A percentile compares a stretch with the other conserved stretches of the same genome.
These are phyloP conservation scores for Xylona heveae DNA, from an alignment of 495 filamentous ascomycete species.

Conservation along the genomic window DNA sequence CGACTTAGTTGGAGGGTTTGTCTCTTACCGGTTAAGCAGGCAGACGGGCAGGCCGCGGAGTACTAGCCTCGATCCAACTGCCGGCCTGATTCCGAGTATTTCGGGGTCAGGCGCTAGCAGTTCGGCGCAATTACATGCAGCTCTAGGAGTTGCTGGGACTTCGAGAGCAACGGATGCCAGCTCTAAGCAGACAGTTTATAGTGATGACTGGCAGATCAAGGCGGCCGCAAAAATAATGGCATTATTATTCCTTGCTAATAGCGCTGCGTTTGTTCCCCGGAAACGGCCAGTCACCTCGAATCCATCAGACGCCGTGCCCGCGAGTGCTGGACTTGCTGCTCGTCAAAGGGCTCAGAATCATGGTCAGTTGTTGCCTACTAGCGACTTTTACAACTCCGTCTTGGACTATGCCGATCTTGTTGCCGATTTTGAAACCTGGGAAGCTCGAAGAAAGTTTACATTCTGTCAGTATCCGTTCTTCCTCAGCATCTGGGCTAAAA, in stretches of 20 bases:
- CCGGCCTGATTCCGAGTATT: slow-evolving; percentile 49
- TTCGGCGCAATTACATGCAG: slow-evolving; percentile 56
- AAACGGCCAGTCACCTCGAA: slow-evolving; percentile 2
- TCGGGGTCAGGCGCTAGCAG: slow-evolving; percentile 34
- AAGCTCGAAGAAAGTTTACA: slow-evolving; percentile 54
- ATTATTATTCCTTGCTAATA: slow-evolving; percentile 69
- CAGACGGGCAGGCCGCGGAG: slow-evolving; percentile 48
- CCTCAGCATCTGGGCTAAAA: slow-evolving; percentile 84
- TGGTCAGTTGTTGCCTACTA: slow-evolving; percentile 50
- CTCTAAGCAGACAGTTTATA: slow-evolving; percentile 38
- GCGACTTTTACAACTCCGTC: slow-evolving; percentile 71
- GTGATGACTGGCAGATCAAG: slow-evolving; percentile 82
- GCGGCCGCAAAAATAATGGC: slow-evolving; percentile 66
- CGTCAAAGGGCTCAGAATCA: slow-evolving; percentile 25
- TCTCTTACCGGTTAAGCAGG: slow-evolving; percentile 60
- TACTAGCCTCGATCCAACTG: slow-evolving; percentile 31
- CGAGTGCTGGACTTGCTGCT: slow-evolving; percentile 14
- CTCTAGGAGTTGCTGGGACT: slow-evolving; percentile 30
- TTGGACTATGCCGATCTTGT: slow-evolving; percentile 74
- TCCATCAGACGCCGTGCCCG: slow-evolving; percentile 1
- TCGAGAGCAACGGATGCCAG: slow-evolving; percentile 20
- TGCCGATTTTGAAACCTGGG: slow-evolving; percentile 80
- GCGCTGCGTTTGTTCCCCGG: slow-evolving; percentile 21
- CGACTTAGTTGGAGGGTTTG: slow-evolving; percentile 56
- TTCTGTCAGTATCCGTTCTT: slow-evolving; percentile 95